Evolutionary conservation across 768 basidiomycete species (phyloP).

Genomic region (Auricularia sp.): DNA sequence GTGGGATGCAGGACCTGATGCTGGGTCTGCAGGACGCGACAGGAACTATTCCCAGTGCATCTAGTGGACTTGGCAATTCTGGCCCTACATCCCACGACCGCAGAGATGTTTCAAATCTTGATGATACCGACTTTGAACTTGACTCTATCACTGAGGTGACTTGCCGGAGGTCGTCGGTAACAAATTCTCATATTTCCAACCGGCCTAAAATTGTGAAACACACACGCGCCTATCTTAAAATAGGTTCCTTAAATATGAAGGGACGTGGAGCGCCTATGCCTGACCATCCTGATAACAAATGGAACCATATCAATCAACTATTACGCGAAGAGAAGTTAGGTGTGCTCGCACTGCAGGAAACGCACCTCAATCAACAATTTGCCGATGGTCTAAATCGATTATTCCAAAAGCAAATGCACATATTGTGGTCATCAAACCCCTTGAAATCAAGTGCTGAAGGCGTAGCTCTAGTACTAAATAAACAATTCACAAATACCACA

Average conservation of each 20-base stretch:
- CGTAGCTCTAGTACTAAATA: background rate
- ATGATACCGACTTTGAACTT: background rate
- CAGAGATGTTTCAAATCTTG: background rate
- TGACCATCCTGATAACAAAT: slow-evolving; percentile 8
- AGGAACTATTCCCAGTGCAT: background rate
- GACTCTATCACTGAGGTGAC: background rate
- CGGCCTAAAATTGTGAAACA: background rate
- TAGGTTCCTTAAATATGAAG: background rate
- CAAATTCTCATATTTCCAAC: background rate
- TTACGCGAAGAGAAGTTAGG: slow-evolving; percentile 11
- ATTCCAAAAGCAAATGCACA: slow-evolving; percentile 3
- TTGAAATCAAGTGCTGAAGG: background rate
- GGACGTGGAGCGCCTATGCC: background rate
- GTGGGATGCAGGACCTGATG: background rate
- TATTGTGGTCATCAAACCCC: slow-evolving; percentile 4
- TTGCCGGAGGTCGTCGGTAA: background rate
- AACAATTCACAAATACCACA: background rate
- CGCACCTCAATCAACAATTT: slow-evolving; percentile 12
- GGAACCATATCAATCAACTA: slow-evolving; percentile 10
- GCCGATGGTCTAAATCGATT: background rate
- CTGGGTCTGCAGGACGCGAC: background rate
- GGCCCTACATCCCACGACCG: background rate
- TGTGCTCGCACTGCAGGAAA: slow-evolving; percentile 17
- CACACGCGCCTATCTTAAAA: background rate
- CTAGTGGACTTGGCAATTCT: background rate